Base-by-base conservation (phyloP, 2,329 filamentous ascomycete genomes). In the Ramularia endophylla region DNA sequence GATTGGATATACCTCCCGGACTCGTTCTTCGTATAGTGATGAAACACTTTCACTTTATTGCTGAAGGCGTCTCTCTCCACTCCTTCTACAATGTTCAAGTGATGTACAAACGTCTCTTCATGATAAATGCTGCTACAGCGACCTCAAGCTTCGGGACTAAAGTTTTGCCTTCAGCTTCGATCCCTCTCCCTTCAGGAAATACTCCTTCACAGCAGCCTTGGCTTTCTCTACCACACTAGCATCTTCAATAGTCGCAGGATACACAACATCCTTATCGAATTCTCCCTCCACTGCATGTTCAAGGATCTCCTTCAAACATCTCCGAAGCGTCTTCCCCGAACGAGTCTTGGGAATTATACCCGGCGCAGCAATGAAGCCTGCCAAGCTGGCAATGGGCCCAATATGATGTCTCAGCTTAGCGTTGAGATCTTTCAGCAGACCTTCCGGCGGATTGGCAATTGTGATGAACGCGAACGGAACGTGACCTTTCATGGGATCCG, bases 331-430 rank as follows among this genome's bases (percentile, higher is more conserved):
- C 74, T 95, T 97, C 19, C 90, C 90, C n/a, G 83, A 87, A 19
- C 89, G 69, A 12, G 90, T 95, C 70, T 89, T 89, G 5, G 90
- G 89, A 38, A 95, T 95, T 74, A 94, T 89, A 12, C 82, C 82
- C 51, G 80, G 80, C 28, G 86, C 86, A 50, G 87, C 85, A 38
- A 95, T 84, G 57, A 95, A 83, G 2, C 89, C 89, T 7, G 87
- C 87, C 0, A 97, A 73, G 2, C 79, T 78, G 1, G 90, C 89
- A 49, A 97, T 95, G 16, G 85, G 80, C 5, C 89, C 89, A 40
- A 97, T 92, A 56, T 94, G 85, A 25, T 74, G 72, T 18, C 88
- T 80, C 3, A 95, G 82, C 3, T 81, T 72, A 20, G 64, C 66
- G 54, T 92, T 86, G 29, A 92, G 78, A 60, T 89, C 85, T 32